phyloP scores from a whole-genome alignment of 441 rosid genomes.

The Gossypium gossypioides region DNA sequence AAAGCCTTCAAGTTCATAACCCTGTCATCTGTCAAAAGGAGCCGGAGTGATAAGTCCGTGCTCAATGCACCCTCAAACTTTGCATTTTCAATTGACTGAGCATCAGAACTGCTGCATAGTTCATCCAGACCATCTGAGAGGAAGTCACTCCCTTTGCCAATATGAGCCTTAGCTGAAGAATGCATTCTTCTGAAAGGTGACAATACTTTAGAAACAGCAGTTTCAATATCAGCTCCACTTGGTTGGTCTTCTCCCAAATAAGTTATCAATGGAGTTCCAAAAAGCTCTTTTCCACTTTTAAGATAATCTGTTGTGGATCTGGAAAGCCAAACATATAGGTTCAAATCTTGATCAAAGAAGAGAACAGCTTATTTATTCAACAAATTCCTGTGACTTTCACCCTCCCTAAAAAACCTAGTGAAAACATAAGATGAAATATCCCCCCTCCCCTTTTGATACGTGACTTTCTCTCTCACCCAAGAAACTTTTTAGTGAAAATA shows the following conservation, averaged over 20 bases:
- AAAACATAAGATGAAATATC: background rate
- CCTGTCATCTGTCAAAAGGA: conserved; percentile 36
- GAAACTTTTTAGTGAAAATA: background rate
- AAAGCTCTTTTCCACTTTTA: conserved; percentile 36
- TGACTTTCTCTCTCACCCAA: background rate
- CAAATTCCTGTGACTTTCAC: background rate
- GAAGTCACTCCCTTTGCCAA: conserved; percentile 46
- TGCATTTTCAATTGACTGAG: conserved; percentile 24
- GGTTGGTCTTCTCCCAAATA: conserved; percentile 40
- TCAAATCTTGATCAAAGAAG: conserved; percentile 10
- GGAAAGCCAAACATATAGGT: conserved; percentile 18
- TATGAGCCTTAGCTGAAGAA: conserved; percentile 27
- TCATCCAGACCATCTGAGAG: conserved; percentile 36
- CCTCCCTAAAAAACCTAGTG: background rate
- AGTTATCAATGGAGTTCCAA: conserved; percentile 67
- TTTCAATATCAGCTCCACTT: conserved; percentile 51
- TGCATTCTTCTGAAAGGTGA: conserved; percentile 48
- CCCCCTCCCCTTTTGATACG: background rate
- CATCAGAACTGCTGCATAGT: conserved; percentile 30
- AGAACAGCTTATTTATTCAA: background rate
- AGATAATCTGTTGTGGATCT: conserved; percentile 37
- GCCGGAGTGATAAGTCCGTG: conserved; percentile 31
- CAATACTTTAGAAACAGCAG: conserved; percentile 39
- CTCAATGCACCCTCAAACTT: conserved; percentile 30
- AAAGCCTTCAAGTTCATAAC: conserved; percentile 32